These are phyloP conservation scores for Schizochytrium sp. DNA, from an alignment of 108 stramenopile genomes.

Conservation along the genomic window DNA sequence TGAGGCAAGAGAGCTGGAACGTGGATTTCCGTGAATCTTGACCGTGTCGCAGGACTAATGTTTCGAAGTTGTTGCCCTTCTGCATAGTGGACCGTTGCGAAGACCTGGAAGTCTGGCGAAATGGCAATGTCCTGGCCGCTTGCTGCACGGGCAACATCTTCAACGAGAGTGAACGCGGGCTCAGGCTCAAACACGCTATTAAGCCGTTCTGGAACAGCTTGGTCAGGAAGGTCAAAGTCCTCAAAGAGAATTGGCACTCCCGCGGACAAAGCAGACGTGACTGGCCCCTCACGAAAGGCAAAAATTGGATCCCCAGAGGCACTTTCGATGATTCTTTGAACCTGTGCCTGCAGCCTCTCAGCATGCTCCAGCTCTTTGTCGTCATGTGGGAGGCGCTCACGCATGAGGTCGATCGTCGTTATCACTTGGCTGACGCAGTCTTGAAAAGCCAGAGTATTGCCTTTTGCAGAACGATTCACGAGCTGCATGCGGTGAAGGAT, in stretches of 20 bases:
- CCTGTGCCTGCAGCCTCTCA: not conserved
- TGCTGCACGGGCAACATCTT: not conserved
- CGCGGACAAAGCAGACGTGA: not conserved
- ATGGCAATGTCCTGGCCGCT: not conserved
- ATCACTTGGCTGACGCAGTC: not conserved
- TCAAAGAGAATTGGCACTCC: not conserved
- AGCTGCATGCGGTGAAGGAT: not conserved
- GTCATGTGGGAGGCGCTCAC: not conserved
- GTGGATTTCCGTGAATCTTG: not conserved
- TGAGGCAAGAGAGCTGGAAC: not conserved
- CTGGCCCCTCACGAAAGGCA: not conserved
- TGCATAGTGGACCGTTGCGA: not conserved
- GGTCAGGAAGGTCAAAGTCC: constrained; percentile 7
- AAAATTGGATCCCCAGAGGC: not conserved
- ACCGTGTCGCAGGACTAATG: not conserved
- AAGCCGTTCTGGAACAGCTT: not conserved
- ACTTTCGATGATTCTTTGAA: not conserved
- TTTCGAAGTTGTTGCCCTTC: not conserved
- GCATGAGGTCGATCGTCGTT: not conserved
- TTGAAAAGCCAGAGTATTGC: not conserved
- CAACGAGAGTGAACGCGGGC: not conserved
- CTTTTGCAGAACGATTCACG: not conserved
- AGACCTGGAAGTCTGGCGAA: not conserved
- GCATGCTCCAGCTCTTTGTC: not conserved
- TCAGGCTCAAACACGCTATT: not conserved